Evolutionary conservation across 768 basidiomycete species (phyloP), one percentile per base, ranked within the genome.

Genomic region (Termitomyces eurrhizus): DNA sequence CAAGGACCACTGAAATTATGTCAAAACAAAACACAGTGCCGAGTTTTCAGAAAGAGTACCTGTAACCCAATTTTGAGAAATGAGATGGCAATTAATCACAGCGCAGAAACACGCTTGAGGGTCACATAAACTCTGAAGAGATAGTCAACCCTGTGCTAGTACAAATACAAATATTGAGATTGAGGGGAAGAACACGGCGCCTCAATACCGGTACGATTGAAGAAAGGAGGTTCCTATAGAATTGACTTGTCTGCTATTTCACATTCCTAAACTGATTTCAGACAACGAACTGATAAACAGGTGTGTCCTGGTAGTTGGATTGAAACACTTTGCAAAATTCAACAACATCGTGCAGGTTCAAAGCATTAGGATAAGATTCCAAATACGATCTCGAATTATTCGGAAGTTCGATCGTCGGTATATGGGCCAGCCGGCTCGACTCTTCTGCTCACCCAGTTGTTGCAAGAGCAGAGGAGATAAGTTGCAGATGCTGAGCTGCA

Each of bases 151-250:
- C 16, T 18, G 29, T 39, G 56, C 87, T 87, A 18, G 86, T 84
- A 14, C 88, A 87, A n/a, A n/a, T 84, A 14, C 88, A 87, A 35
- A 89, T 86, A 16, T 88, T 78, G 32, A 84, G 80, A 66, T 90
- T 90, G n/a, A 76, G 89, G 87, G 44, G 89, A 90, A 80, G 64
- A 82, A 85, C 8, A 82, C 70, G 7, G 85, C 81, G 58, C 83
- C 83, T 86, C 46, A 79, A 68, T 7, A 80, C 67, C 12, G n/a
- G n/a, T n/a, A 58, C 36, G 39, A 33, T 58, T 48, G 33, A 32
- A 54, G 26, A 32, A 21, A 45, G 1, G 29, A 29, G 29, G 29
- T 29, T 21, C 44, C n/a, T 44, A 21, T n/a, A 44, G 21, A n/a
- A 45, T 5, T n/a, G 9, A 26, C 13, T 12, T 26, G 13, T 26